Percentiles rank a stretch among this genome's conserved stretches.
Conservation (phyloP, 2,329 filamentous ascomycete species). For the Xylaria sp. region DNA sequence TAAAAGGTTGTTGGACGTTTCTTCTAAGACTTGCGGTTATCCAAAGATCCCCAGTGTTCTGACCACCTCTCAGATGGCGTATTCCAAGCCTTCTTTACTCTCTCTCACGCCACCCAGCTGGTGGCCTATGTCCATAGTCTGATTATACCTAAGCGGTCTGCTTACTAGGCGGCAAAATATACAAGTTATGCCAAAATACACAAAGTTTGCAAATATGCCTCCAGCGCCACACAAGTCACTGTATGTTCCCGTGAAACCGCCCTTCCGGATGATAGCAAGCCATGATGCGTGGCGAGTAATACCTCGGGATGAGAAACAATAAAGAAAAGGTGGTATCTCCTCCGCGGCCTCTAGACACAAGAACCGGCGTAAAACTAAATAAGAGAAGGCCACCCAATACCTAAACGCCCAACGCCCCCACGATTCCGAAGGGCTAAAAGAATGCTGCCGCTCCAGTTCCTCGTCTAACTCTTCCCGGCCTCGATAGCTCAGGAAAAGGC, state of each 20-base stretch:
- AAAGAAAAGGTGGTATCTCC: slow-evolving; percentile 46
- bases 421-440: slow-evolving; percentile 18
- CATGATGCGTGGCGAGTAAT: slow-evolving; percentile 19
- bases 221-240: slow-evolving; percentile 13
- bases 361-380: slow-evolving; percentile 19
- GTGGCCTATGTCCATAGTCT: slow-evolving; percentile 7
- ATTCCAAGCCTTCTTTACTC: slow-evolving; percentile 9
- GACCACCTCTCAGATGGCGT: slow-evolving; percentile 1
- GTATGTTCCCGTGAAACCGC: slow-evolving; percentile 12
- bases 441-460: slow-evolving; percentile 40
- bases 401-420: slow-evolving; percentile 13
- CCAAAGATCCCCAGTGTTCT: neutral
- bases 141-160: slow-evolving; percentile 26
- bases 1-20: neutral
- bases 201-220: slow-evolving; percentile 23
- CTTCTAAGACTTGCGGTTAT: slow-evolving; percentile 11
- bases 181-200: slow-evolving; percentile 35
- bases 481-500: neutral
- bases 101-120: slow-evolving; percentile 9
- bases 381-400: slow-evolving; percentile 22
- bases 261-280: slow-evolving; percentile 23
- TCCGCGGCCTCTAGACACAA: slow-evolving; percentile 40
- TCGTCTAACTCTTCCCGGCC: slow-evolving; percentile 13
- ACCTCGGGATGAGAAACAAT: slow-evolving; percentile 10
- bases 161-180: slow-evolving; percentile 29